Conservation (phyloP, 345 rosid genomes). For the Murraya paniculata region DNA sequence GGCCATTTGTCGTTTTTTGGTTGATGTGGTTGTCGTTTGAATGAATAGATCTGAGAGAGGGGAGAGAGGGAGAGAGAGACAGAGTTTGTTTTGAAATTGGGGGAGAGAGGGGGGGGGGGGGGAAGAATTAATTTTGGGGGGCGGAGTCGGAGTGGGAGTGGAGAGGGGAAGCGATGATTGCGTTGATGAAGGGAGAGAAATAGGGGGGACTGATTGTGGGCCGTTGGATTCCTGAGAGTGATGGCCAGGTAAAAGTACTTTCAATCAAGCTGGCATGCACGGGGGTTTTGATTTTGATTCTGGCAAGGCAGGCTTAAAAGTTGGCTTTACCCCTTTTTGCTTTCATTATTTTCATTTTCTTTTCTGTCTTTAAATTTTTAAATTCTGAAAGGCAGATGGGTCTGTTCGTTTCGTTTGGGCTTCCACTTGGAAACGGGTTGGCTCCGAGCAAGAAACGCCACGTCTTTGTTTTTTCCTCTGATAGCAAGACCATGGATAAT, state of each 20-base stretch:
- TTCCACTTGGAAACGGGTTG: neutral
- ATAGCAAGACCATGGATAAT: too few relatives aligned
- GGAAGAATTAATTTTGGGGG: neutral
- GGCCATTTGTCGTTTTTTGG: constrained; percentile 33
- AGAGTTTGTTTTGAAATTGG: neutral
- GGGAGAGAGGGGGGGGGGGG: constrained; percentile 12
- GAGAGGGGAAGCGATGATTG: constrained; percentile 45
- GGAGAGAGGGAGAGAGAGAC: constrained; percentile 16
- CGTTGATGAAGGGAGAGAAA: constrained; percentile 38
- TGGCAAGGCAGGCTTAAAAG: neutral
- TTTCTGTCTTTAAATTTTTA: neutral
- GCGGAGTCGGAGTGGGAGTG: neutral
- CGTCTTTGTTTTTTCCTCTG: fast-evolving
- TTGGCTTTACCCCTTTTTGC: neutral
- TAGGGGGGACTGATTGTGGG: constrained; percentile 24
- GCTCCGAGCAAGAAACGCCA: neutral
- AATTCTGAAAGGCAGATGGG: constrained; percentile 8
- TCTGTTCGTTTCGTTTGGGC: constrained; percentile 1
- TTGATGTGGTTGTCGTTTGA: neutral
- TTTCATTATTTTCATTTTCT: neutral
- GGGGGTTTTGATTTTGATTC: constrained; percentile 17
- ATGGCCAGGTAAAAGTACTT: constrained; percentile 7
- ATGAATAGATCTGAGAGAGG: constrained; percentile 6
- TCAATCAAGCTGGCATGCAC: constrained; percentile 32
- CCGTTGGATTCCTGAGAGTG: constrained; percentile 51